phyloP scores from a whole-genome alignment of 2,329 filamentous ascomycete genomes.

The Boeremia lycopersici region DNA sequence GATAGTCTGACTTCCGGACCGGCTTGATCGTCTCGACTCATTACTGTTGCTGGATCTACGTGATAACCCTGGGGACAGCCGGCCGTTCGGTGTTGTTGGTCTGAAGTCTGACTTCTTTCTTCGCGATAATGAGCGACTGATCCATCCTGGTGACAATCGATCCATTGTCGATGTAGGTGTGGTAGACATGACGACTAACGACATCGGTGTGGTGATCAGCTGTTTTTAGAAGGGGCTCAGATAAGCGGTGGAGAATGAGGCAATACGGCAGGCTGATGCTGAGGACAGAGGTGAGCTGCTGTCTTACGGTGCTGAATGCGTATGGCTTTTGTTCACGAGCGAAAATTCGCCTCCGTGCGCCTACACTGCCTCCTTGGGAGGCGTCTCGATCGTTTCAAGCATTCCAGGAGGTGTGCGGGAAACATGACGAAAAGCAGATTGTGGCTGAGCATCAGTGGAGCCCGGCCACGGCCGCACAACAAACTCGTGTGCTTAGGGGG shows the following conservation, averaged over 20 bases:
- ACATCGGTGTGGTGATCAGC: conserved; percentile 23
- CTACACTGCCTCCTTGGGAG: conserved; percentile 14
- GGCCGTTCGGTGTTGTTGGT: conserved; percentile 21
- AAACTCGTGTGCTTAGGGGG: not conserved
- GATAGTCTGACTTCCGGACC: conserved; percentile 30
- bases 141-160: conserved; percentile 32
- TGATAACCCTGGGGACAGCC: conserved; percentile 24
- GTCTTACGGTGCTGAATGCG: not conserved
- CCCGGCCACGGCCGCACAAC: conserved; percentile 1
- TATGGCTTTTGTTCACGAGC: conserved; percentile 10
- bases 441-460: conserved; percentile 18
- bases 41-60: conserved; percentile 35
- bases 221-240: not conserved
- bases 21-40: conserved; percentile 30
- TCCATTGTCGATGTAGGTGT: conserved; percentile 27
- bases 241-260: not conserved
- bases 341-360: not conserved
- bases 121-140: conserved; percentile 25
- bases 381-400: conserved; percentile 5
- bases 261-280: conserved; percentile 1
- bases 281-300: not conserved
- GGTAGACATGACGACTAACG: conserved; percentile 35
- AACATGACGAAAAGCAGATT: conserved; percentile 5
- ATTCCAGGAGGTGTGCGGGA: conserved; percentile 9
- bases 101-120: conserved; percentile 24